phyloP scores from a whole-genome alignment of 1,139 yeast genomes.

The Maudiozyma humilis region DNA sequence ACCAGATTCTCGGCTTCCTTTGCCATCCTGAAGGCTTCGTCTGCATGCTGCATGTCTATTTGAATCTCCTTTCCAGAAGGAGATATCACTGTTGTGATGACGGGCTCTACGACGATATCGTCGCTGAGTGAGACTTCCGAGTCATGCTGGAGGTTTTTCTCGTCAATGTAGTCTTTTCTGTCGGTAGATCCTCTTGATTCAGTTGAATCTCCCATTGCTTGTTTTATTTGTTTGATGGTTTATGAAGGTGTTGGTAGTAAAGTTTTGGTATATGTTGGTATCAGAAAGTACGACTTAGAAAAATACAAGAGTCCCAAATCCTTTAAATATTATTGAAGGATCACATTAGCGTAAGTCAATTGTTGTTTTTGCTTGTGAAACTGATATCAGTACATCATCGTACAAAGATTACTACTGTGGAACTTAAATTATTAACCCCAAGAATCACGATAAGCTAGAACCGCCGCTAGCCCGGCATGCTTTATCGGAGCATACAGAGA shows the following conservation, averaged over 20 bases:
- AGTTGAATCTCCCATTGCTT: not conserved
- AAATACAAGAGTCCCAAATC: too few relatives aligned
- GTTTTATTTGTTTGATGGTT: not conserved
- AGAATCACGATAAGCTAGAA: too few relatives aligned
- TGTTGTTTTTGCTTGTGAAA: too few relatives aligned
- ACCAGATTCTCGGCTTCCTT: slow-evolving; percentile 24
- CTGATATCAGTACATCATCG: too few relatives aligned
- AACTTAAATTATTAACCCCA: too few relatives aligned
- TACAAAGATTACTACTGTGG: too few relatives aligned
- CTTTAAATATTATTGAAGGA: too few relatives aligned
- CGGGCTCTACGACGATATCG: slow-evolving; percentile 1
- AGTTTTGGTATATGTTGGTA: too few relatives aligned
- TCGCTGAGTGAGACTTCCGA: not conserved
- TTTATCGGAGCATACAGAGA: too few relatives aligned
- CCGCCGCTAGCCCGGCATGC: too few relatives aligned
- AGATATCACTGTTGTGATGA: slow-evolving; percentile 24
- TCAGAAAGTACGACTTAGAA: too few relatives aligned
- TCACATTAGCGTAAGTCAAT: too few relatives aligned
- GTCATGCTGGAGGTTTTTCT: not conserved
- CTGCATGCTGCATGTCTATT: slow-evolving; percentile 3
- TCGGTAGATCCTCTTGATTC: not conserved
- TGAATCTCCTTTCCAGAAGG: slow-evolving; percentile 29
- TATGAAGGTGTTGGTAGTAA: not conserved
- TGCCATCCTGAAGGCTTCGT: slow-evolving; percentile 26
- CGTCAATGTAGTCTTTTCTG: slow-evolving; percentile 3